Conservation (phyloP, 306 rosid species). For the Macrotyloma uniflorum region DNA sequence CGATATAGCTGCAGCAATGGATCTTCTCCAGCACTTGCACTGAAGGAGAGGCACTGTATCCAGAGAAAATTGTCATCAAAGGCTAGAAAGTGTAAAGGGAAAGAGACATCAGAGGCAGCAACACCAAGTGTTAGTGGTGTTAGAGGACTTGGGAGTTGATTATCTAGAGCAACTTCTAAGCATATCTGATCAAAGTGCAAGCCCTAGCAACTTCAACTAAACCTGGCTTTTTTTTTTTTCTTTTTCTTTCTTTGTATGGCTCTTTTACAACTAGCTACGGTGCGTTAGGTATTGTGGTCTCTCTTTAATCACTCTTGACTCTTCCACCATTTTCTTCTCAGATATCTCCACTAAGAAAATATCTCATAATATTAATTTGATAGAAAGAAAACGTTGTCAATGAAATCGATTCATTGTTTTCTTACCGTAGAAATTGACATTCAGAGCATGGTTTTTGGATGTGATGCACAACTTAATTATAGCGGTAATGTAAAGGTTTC, state of each 20-base stretch:
- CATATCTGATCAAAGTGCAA: slow-evolving; percentile 25
- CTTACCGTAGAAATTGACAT: not conserved
- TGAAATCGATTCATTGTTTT: not conserved
- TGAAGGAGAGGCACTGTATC: slow-evolving; percentile 43
- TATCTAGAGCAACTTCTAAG: slow-evolving; percentile 65
- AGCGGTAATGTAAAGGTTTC: no score
- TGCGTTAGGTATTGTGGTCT: not conserved
- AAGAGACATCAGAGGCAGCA: not conserved
- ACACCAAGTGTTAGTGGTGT: slow-evolving; percentile 35
- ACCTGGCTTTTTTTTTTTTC: not conserved
- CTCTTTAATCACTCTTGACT: not conserved
- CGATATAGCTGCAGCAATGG: slow-evolving; percentile 29
- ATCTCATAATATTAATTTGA: not conserved
- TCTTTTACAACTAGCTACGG: not conserved
- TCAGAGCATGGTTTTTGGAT: no score
- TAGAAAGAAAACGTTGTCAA: not conserved
- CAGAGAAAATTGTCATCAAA: slow-evolving; percentile 31
- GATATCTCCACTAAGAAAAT: not conserved
- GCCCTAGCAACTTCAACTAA: slow-evolving; percentile 21
- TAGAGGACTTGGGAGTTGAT: slow-evolving; percentile 67
- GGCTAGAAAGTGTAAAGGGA: slow-evolving; percentile 10
- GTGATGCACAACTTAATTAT: no score
- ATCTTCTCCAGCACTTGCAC: slow-evolving; percentile 62
- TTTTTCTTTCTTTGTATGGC: not conserved
- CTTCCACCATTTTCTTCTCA: not conserved